Evolutionary conservation across 345 rosid genomes (phyloP).

Genomic region (Mercurialis annua): DNA sequence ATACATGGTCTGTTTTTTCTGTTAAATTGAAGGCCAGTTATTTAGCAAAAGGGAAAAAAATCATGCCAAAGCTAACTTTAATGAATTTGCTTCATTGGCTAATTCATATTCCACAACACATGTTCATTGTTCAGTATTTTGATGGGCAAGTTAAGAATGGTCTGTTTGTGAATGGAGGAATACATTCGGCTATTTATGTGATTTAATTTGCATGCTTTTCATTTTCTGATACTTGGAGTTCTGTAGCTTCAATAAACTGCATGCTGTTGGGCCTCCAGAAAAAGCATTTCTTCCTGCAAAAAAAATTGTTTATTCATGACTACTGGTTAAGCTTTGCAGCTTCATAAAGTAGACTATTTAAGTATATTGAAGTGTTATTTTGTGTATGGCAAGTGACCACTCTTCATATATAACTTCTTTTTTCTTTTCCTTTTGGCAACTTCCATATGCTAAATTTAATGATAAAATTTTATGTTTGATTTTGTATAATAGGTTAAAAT

Average conservation of each 20-base stretch:
- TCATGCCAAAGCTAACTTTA: not conserved
- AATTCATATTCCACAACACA: not conserved
- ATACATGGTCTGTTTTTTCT: not conserved
- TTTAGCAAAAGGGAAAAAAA: not conserved
- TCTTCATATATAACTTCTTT: not conserved
- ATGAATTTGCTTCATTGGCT: not conserved
- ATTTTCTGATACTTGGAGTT: not conserved
- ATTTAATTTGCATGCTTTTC: too few relatives aligned
- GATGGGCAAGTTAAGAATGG: too few relatives aligned
- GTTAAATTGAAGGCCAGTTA: too few relatives aligned
- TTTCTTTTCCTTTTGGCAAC: not conserved
- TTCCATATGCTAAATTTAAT: not conserved
- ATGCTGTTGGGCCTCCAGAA: not conserved
- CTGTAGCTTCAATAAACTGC: not conserved
- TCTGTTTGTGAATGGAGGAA: too few relatives aligned
- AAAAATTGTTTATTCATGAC: not conserved
- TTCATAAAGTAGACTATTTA: not conserved
- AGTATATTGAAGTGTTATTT: not conserved
- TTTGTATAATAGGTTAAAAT: constrained; percentile 67
- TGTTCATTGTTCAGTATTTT: too few relatives aligned
- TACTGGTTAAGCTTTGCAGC: not conserved
- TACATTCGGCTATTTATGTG: too few relatives aligned
- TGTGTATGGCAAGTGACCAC: not conserved
- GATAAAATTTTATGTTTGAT: not conserved
- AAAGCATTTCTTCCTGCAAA: not conserved